These are phyloP conservation scores for Fusarium sp. DNA, from an alignment of 2,329 filamentous ascomycete genomes.

Conservation along the genomic window DNA sequence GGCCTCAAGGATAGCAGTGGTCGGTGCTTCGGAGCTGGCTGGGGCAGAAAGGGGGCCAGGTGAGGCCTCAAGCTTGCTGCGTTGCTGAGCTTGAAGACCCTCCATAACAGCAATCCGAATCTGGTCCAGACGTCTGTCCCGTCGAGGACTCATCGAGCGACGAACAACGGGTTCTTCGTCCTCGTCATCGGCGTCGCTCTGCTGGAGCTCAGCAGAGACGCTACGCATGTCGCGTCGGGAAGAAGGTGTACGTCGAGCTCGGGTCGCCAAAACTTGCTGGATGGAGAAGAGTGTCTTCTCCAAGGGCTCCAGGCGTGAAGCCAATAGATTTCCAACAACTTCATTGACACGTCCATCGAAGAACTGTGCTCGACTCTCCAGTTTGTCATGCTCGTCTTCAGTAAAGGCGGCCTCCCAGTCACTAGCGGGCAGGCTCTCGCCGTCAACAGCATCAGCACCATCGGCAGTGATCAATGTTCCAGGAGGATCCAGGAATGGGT, in stretches of 20 bases:
- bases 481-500: conserved; percentile 67
- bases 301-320: conserved; percentile 80
- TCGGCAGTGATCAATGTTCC: conserved; percentile 59
- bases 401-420: conserved; percentile 93
- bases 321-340: conserved; percentile 80
- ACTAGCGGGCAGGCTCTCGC: conserved; percentile 73
- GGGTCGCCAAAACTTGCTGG: conserved; percentile 70
- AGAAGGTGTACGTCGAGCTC: conserved; percentile 64
- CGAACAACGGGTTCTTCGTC: conserved; percentile 76
- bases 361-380: conserved; percentile 83
- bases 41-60: conserved; percentile 27
- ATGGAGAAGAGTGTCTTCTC: conserved; percentile 82
- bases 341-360: conserved; percentile 92
- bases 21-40: conserved; percentile 16
- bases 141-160: conserved; percentile 79
- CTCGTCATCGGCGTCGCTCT: conserved; percentile 95
- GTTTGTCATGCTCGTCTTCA: conserved; percentile 83
- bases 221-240: conserved; percentile 70
- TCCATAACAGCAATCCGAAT: conserved; percentile 79
- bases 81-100: conserved; percentile 70
- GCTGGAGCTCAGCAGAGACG: conserved; percentile 72
- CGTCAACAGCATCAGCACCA: conserved; percentile 56
- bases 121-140: conserved; percentile 83
- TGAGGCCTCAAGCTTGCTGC: conserved; percentile 47
- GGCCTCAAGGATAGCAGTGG: conserved; percentile 69